phyloP scores from a whole-genome alignment of 495 filamentous ascomycete genomes.

The Penicillium canariense region DNA sequence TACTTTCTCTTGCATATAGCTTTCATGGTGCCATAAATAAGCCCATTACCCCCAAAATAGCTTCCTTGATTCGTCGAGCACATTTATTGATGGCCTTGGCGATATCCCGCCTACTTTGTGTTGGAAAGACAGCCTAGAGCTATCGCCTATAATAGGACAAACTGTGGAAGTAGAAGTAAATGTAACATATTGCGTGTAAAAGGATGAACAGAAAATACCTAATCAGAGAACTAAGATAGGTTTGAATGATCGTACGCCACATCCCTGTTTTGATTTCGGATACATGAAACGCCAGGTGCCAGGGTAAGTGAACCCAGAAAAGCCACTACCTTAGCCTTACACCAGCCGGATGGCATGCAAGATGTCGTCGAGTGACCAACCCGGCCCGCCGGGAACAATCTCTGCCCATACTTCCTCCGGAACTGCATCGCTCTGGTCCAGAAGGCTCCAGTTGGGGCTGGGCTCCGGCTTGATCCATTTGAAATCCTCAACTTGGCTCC shows the following conservation, averaged over 20 bases:
- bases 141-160: no score
- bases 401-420: conserved; percentile 66
- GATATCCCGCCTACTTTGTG: no score
- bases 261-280: not conserved
- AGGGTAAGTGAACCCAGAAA: not conserved
- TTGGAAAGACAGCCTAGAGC: no score
- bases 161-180: no score
- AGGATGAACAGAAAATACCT: not conserved
- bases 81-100: no score
- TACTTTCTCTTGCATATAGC: conserved; percentile 3
- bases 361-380: conserved; percentile 64
- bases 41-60: not conserved
- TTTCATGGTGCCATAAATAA: not conserved
- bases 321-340: conserved; percentile 17
- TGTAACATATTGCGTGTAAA: not conserved
- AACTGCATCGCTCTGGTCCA: conserved; percentile 60
- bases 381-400: conserved; percentile 62
- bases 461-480: conserved; percentile 87
- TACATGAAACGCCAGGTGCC: not conserved
- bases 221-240: not conserved
- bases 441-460: conserved; percentile 83
- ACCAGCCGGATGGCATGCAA: conserved; percentile 56
- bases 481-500: conserved; percentile 93
- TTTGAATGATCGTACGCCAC: not conserved
- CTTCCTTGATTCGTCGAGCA: not conserved